Evolutionary conservation across 371 early-diverging fungal species (phyloP), one percentile per base, ranked within the genome.

Genomic region (Rhizopus sp.): DNA sequence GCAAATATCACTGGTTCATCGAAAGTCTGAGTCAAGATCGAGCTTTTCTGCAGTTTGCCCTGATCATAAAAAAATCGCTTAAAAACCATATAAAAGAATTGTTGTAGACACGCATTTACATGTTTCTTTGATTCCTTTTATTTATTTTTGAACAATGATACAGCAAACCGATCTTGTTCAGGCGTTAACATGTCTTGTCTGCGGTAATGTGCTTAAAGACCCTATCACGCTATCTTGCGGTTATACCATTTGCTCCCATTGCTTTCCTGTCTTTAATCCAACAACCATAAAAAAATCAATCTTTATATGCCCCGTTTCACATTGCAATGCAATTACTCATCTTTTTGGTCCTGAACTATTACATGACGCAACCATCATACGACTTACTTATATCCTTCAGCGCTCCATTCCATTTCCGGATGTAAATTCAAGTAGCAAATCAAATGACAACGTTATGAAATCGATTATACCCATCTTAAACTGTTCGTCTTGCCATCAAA

Each of bases 211-310:
- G 9, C 47, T 68, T 15, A 48, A 23, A 13, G 68, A 63, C 5
- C 68, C 68, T 45, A 68, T 68, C 38, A 63, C 63, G 12, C 60
- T 68, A 15, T 63, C 68, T 30, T 68, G 68, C 34, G 68, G 68
- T 35, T 57, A 54, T 39, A 63, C 68, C n/a, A 56, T 68, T 3
- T 68, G 68, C 23, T 45, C 52, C n/a, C 40, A 51, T 13, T 68
- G 68, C 39, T 59, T 68, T 32, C 60, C 59, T 29, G 41, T 65
- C 9, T 50, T 40, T 12, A 53, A 53, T 16, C 55, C 53, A 31
- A 39, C 60, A 13, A 42, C 60, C 17, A 30, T 55, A 8, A 59
- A 58, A 49, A 68, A 68, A 47, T 42, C 63, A 44, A 49, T 59
- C 1, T 68, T 68, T 23, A 45, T 41, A 10, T 68, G 68, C 17